Evolutionary conservation across 2,329 filamentous ascomycete species (phyloP), one percentile per base, ranked within the genome.

Genomic region (Colletotrichum costaricense): DNA sequence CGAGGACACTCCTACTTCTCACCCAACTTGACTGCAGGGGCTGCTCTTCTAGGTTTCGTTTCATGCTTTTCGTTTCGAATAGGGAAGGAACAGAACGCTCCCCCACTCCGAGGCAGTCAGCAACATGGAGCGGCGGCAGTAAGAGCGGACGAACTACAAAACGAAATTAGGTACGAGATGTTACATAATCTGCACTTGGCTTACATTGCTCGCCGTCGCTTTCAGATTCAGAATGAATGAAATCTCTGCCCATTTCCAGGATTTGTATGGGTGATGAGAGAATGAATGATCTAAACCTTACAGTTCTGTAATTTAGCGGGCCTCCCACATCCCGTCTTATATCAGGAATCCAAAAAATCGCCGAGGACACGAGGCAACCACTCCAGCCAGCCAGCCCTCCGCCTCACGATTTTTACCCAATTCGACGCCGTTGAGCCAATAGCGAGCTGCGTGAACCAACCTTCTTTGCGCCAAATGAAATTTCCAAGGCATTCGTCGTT

Each of bases 11-110:
- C 58, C 58, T 55, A 35, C 2, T 26, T 35, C n/a, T 35, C 2
- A 49, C 57, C 38, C 24, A 14, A 19, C 26, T 30, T 42, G 7
- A 30, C 33, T 68, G 69, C 69, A 72, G 64, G 64, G 63, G 57
- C 22, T 30, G 26, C 69, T 72, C 35, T 24, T 68, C 63, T 62
- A 24, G 69, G 54, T 26, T 59, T 69, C 66, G 30, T 58, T 49
- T 28, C 28, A 64, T 60, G 54, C 5, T 64, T 52, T 22, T 9
- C 16, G 30, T 58, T 52, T 63, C 58, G 46, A 63, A 59, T 55
- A 26, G 65, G 52, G 38, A 59, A 64, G 35, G 59, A 24, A 35
- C 16, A 9, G 8, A 16, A 28, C 14, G n/a, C 30, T 63, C 57
- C 55, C 55, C 64, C 64, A 68, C 57, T 68, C 49, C 26, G 9